These are phyloP conservation scores for Flaveria bidentis DNA, from an alignment of 129 eudicot species.

Conservation along the genomic window DNA sequence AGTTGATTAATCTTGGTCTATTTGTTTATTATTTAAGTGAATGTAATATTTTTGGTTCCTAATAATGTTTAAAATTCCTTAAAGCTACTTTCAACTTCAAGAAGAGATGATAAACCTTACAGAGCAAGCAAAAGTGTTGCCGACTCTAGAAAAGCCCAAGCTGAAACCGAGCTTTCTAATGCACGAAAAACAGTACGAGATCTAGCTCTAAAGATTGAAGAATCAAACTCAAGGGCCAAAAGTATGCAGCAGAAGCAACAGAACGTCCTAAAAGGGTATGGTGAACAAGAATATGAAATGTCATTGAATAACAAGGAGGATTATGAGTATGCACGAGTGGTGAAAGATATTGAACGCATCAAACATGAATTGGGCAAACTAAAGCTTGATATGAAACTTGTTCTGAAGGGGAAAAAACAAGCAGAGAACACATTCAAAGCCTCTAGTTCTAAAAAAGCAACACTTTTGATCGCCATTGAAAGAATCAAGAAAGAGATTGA, in stretches of 20 bases:
- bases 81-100: slow-evolving; percentile 31
- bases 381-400: slow-evolving; percentile 57
- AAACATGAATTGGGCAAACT: slow-evolving; percentile 70
- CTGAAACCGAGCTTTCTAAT: slow-evolving; percentile 50
- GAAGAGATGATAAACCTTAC: slow-evolving; percentile 38
- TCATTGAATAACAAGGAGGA: slow-evolving; percentile 18
- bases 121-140: slow-evolving; percentile 40
- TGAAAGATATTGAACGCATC: slow-evolving; percentile 56
- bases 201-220: slow-evolving; percentile 58
- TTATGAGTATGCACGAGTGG: slow-evolving; percentile 40
- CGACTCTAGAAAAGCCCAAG: slow-evolving; percentile 46
- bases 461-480: slow-evolving; percentile 43
- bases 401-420: slow-evolving; percentile 53
- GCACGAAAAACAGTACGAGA: slow-evolving; percentile 58
- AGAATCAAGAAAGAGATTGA: slow-evolving; percentile 65
- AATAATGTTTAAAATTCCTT: slow-evolving; percentile 18
- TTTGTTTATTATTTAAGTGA: neutral
- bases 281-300: slow-evolving; percentile 22
- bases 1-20: neutral
- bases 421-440: slow-evolving; percentile 64
- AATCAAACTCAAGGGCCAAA: slow-evolving; percentile 56
- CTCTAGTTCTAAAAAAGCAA: slow-evolving; percentile 33
- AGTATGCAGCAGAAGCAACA: slow-evolving; percentile 42
- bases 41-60: slow-evolving; percentile 7
- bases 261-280: slow-evolving; percentile 19